Evolutionary conservation across 768 basidiomycete species (phyloP).

Genomic region (Hirschioporus abietinus): DNA sequence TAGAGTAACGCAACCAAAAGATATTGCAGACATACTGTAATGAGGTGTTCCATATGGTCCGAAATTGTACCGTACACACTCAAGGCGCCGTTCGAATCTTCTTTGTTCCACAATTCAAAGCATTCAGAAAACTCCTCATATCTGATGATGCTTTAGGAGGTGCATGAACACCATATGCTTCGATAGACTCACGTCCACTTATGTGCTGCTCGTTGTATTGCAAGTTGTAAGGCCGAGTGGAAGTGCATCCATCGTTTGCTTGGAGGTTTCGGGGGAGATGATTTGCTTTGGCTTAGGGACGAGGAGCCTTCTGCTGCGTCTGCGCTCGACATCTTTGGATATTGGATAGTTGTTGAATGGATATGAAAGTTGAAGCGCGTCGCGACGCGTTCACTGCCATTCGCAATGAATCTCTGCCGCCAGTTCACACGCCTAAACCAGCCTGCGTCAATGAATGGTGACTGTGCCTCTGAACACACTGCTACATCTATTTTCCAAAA

Average conservation of each 20-base stretch:
- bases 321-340: background rate
- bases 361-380: background rate
- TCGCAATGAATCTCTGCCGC: background rate
- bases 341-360: background rate
- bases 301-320: background rate
- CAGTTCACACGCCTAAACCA: no score
- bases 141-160: constrained; percentile 22
- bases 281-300: constrained; percentile 3
- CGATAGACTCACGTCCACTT: constrained; percentile 48
- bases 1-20: background rate
- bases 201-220: constrained; percentile 47
- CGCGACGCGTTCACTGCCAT: background rate
- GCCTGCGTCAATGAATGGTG: no score
- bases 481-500: no score
- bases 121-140: constrained; percentile 40
- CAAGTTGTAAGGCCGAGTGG: constrained; percentile 50
- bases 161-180: background rate
- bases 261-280: background rate
- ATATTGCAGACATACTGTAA: constrained; percentile 26
- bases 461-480: no score
- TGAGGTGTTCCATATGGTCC: constrained; percentile 65
- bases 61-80: constrained; percentile 63
- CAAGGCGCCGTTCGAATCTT: constrained; percentile 56
- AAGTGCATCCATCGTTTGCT: constrained; percentile 54
- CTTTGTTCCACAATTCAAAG: constrained; percentile 60